Evolutionary conservation across 164 flowering plant genomes (phyloP).

Genomic region (Houttuynia cordata): DNA sequence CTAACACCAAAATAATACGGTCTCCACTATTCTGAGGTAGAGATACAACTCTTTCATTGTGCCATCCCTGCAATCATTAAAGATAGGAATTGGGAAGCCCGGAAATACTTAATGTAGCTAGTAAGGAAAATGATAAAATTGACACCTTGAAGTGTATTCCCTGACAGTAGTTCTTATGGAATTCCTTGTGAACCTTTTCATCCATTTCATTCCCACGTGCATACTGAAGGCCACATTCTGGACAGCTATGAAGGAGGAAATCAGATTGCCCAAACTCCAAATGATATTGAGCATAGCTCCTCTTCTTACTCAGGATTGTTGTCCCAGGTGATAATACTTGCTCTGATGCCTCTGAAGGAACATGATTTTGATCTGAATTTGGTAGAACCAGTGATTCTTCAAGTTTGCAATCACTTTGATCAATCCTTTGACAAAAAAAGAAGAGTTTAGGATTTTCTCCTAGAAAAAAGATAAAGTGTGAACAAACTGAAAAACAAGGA

Average conservation of each 20-base stretch:
- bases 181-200: slow-evolving; percentile 55
- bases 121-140: not conserved
- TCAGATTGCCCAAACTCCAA: slow-evolving; percentile 97
- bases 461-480: too few relatives aligned
- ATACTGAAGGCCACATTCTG: slow-evolving; percentile 53
- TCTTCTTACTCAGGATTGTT: slow-evolving; percentile 36
- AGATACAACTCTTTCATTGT: slow-evolving; percentile 43
- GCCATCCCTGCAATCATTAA: slow-evolving; percentile 51
- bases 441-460: not conserved
- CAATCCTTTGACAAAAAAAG: slow-evolving; percentile 11
- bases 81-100: not conserved
- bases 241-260: slow-evolving; percentile 58
- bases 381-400: not conserved
- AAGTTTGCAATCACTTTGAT: not conserved
- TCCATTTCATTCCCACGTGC: slow-evolving; percentile 62
- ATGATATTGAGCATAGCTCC: too few relatives aligned
- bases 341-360: slow-evolving; percentile 1
- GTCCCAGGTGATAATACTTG: slow-evolving; percentile 8
- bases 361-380: not conserved
- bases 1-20: slow-evolving; percentile 52
- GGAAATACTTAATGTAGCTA: not conserved
- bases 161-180: slow-evolving; percentile 57
- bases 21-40: slow-evolving; percentile 18
- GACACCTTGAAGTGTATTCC: slow-evolving; percentile 82
- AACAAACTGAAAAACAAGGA: too few relatives aligned